Base-by-base conservation (phyloP, 2,329 filamentous ascomycete species). In the Chalara sp. region DNA sequence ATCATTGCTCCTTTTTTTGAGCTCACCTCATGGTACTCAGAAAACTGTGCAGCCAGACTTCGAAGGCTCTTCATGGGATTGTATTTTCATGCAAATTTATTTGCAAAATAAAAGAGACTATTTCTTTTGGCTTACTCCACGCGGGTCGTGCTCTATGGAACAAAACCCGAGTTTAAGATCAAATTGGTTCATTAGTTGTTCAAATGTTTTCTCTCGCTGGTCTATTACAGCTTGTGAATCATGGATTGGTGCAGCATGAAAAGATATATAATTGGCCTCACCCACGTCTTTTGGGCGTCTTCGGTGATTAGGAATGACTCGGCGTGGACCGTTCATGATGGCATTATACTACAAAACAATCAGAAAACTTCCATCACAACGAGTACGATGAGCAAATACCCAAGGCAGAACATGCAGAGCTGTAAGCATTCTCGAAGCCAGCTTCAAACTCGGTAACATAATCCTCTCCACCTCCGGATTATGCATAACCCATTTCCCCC, bases 341-440 rank as follows among this genome's bases (percentile, higher is more conserved):
- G 56, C 53, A 31, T 54, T 53, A 43, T 52, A 57, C 56, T 57
- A 21, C 12, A 40, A 4, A 2, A 21, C 28, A 12, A 1, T 4
- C n/a, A n/a, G 12, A 2, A 12, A 28, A 13, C 43, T 11, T 33
- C 5, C 33, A 30, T 21, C 28, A 21, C 42, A 28, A 43, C 8
- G 13, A 28, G 8, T 43, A 2, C 13, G n/a, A 7, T 7, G 8
- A 13, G 10, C 6, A 28, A 47, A 32, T 53, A 56, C 53, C 53
- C 53, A 57, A 21, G 53, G 52, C 32, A 52, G 46, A 6, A 50
- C 8, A 47, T 58, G 47, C 30, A 51, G 12, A 30, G 52, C 54
- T 13, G 28, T 53, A 8, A 60, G 35, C 21, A 54, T 63, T 5
- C 47, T 67, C 0, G 48, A 60, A 3, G 62, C 63, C 0, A 61